Evolutionary conservation across 306 rosid species (phyloP), one percentile per base, ranked within the genome.

Genomic region (Pueraria montana): DNA sequence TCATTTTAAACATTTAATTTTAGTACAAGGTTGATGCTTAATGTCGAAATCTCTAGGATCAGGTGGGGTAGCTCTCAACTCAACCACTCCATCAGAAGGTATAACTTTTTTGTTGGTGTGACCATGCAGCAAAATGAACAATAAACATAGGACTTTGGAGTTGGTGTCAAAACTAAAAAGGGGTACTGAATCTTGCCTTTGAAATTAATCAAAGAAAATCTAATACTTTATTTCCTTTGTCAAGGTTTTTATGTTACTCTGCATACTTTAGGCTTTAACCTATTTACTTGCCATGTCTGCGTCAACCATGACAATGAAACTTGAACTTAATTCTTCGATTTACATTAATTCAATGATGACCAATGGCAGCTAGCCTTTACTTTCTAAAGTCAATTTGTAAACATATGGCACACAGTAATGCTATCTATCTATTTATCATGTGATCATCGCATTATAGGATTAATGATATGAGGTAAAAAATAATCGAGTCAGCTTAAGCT

Each of bases 201-300:
- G 24, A 66, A 66, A 66, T 36, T 66, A 66, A 66, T 18, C 50
- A 36, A 66, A 66, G 0, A 18, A 38, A 66, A 36, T 38, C 30
- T 20, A 18, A 1, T 67, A 66, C 72, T 66, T 66, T 63, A 64
- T 32, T 64, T 9, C 27, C 21, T n/a, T 66, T 66, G 48, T 36
- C 72, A 66, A 66, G 3, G n/a, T 36, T 17, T 66, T 18, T 34
- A 34, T 17, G n/a, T 26, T 27, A 11, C 10, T 11, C n/a, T 63
- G 21, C 43, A 7, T 30, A 8, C 42, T 63, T 0, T 30, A 16
- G 43, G 18, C 0, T 30, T 27, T 63, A 63, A 11, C 69, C 11
- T 14, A 5, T 20, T 61, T 26, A 26, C 16, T 27, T 13, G 42
- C 43, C 17, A 63, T 14, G 40, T 64, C 70, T 17, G 13, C 45